Evolutionary conservation across 352 stramenopile species (phyloP).

Genomic region (Phytophthora constricta): DNA sequence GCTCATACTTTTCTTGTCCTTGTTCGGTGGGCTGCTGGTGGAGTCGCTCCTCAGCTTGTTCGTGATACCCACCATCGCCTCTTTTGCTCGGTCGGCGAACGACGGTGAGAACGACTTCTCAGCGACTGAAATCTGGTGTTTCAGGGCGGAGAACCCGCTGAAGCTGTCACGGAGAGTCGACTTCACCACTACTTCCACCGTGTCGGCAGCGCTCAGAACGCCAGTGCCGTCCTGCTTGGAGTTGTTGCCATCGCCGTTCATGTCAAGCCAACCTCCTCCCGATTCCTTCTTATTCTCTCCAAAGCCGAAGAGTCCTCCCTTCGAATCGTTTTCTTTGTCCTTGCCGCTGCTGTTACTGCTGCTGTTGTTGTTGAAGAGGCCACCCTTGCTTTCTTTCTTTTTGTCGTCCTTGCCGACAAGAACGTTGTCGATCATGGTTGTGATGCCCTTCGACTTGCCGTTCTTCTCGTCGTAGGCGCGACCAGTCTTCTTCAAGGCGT

Average conservation of each 20-base stretch:
- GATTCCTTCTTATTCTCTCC: constrained; percentile 2
- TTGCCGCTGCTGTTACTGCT: no score
- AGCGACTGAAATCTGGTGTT: constrained; percentile 31
- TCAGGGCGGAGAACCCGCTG: constrained; percentile 27
- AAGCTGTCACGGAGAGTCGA: constrained; percentile 36
- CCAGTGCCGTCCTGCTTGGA: not conserved
- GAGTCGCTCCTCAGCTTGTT: constrained; percentile 22
- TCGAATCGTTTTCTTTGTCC: constrained; percentile 7
- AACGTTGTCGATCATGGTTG: constrained; percentile 17
- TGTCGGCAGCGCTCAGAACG: constrained; percentile 10
- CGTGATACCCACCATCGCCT: constrained; percentile 22
- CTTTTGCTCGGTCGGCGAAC: constrained; percentile 25
- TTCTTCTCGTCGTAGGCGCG: constrained; percentile 39
- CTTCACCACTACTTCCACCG: constrained; percentile 32
- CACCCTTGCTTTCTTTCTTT: constrained; percentile 7
- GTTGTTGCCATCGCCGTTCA: not conserved
- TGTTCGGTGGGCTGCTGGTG: constrained; percentile 11
- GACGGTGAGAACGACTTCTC: constrained; percentile 30
- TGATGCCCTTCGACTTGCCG: constrained; percentile 12
- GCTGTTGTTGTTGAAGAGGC: no score
- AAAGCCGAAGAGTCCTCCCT: not conserved
- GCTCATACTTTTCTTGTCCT: constrained; percentile 3
- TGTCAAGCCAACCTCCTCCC: constrained; percentile 12
- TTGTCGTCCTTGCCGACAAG: constrained; percentile 14
- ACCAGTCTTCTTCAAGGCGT: constrained; percentile 34